Evolutionary conservation across 2,329 filamentous ascomycete species (phyloP).

Genomic region (Neopestalotiopsis sp.): DNA sequence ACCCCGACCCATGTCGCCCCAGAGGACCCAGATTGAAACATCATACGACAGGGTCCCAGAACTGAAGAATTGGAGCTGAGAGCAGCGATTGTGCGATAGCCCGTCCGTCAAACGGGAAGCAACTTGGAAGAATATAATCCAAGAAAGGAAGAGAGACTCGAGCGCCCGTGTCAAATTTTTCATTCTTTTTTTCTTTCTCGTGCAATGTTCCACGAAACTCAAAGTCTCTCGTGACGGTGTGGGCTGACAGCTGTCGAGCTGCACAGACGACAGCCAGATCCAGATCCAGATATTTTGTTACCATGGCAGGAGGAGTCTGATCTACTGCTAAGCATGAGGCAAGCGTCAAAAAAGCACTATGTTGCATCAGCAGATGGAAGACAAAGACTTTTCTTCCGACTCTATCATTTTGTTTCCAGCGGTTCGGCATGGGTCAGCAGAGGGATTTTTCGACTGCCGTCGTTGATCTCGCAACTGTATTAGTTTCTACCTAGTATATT

Average conservation of each 20-base stretch:
- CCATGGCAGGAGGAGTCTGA: background rate
- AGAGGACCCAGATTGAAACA: background rate
- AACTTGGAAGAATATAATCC: too few species aligned
- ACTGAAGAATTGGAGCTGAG: background rate
- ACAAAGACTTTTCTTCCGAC: background rate
- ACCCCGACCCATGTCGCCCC: background rate
- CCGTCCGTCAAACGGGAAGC: too few species aligned
- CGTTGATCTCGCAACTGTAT: background rate
- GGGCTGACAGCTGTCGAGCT: background rate
- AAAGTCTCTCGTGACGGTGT: background rate
- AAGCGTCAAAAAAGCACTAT: background rate
- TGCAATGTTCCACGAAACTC: background rate
- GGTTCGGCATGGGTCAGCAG: background rate
- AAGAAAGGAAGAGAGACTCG: too few species aligned
- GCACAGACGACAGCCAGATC: background rate
- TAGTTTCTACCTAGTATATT: background rate
- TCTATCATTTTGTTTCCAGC: background rate
- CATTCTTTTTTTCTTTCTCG: background rate
- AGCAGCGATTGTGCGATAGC: background rate
- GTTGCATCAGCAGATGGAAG: background rate
- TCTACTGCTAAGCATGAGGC: background rate
- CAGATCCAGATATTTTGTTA: background rate
- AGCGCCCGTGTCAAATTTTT: background rate
- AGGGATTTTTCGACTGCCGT: background rate
- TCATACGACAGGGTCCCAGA: background rate